Conservation (phyloP, 2,329 filamentous ascomycete species). For the Aspergillus ochraceoroseus region DNA sequence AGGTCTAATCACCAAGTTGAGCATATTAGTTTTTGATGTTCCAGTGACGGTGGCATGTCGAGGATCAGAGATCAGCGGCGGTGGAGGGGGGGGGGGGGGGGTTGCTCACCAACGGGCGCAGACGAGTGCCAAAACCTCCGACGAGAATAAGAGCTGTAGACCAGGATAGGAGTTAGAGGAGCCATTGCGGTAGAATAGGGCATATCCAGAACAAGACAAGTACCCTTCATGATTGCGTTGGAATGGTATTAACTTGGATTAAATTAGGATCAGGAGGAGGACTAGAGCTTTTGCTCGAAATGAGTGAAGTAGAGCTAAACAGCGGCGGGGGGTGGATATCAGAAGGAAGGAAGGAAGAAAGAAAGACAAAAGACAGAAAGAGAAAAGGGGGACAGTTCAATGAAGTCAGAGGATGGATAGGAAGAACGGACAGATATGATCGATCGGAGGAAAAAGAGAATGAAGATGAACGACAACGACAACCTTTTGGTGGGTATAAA, state of each 20-base stretch:
- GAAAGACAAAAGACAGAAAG: background rate
- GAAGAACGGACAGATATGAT: constrained; percentile 1
- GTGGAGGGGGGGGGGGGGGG: constrained; percentile 31
- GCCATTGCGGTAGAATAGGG: too few species aligned
- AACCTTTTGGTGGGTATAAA: constrained; percentile 11
- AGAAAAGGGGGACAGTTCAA: background rate
- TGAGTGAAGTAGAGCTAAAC: constrained; percentile 10
- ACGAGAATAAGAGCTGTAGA: constrained; percentile 88
- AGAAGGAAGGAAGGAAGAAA: constrained; percentile 2
- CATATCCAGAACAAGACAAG: background rate
- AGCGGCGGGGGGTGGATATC: constrained; percentile 6
- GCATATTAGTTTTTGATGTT: constrained; percentile 16
- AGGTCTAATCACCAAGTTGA: constrained; percentile 57
- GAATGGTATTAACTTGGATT: constrained; percentile 6
- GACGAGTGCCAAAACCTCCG: constrained; percentile 96
- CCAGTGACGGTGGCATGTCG: constrained; percentile 4
- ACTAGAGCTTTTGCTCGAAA: constrained; percentile 8
- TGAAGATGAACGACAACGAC: constrained; percentile 12
- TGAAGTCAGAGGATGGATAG: constrained; percentile 5
- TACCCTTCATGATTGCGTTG: constrained; percentile 21
- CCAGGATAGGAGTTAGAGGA: constrained; percentile 16
- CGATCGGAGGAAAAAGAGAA: constrained; percentile 2
- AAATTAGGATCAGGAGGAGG: constrained; percentile 9
- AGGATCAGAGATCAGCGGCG: constrained; percentile 25
- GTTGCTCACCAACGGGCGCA: constrained; percentile 78